Evolutionary conservation across 345 rosid genomes (phyloP).

Genomic region (Eucalyptus pauciflora): DNA sequence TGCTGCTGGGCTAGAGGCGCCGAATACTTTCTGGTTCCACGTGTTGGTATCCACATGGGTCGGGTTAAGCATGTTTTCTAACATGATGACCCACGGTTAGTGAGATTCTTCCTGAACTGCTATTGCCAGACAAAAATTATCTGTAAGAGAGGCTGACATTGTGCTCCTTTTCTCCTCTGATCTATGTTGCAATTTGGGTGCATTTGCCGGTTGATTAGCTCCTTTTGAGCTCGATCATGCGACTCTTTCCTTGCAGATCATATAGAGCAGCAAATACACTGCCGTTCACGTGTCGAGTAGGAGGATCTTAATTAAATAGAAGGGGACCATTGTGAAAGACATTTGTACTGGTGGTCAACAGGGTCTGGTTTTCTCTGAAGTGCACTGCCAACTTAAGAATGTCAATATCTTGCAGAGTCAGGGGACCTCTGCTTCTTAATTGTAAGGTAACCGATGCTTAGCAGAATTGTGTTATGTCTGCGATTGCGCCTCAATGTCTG

Average conservation of each 20-base stretch:
- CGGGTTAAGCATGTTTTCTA: neutral
- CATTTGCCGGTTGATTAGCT: neutral
- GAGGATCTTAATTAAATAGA: neutral
- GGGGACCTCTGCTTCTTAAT: neutral
- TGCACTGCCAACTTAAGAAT: neutral
- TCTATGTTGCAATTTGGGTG: neutral
- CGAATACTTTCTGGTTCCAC: constrained; percentile 46
- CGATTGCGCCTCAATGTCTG: neutral
- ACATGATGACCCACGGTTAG: neutral
- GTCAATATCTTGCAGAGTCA: neutral
- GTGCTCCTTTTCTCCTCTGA: neutral
- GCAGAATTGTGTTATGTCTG: neutral
- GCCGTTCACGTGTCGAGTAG: neutral
- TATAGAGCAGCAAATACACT: neutral
- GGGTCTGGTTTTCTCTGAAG: neutral
- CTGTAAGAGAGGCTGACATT: neutral
- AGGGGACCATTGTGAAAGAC: neutral
- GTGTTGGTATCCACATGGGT: constrained; percentile 43
- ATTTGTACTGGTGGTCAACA: neutral
- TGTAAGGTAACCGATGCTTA: neutral
- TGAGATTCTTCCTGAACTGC: neutral
- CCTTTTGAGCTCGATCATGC: neutral
- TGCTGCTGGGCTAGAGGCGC: constrained; percentile 89
- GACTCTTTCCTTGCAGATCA: neutral
- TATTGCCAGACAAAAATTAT: neutral